A percentile compares a stretch with the other conserved stretches of the same genome.
These are phyloP conservation scores for Colletotrichum scovillei DNA, from an alignment of 2,329 filamentous ascomycete species.

Conservation along the genomic window DNA sequence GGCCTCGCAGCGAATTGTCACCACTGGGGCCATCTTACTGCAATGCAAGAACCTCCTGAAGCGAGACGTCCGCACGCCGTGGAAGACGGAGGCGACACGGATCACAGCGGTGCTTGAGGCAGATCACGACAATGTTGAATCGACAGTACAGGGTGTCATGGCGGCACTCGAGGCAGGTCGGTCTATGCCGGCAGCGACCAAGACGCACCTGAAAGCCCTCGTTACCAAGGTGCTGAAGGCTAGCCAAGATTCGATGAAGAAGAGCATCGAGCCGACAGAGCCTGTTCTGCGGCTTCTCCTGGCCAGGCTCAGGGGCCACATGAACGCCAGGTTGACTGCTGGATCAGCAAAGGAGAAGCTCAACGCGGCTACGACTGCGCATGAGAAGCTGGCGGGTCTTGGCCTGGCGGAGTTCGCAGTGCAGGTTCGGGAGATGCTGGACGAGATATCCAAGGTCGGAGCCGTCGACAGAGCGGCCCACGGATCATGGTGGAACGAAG, in stretches of 20 bases:
- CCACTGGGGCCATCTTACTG: constrained; percentile 78
- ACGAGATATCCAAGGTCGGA: constrained; percentile 73
- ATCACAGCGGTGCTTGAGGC: constrained; percentile 76
- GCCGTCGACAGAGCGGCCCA: constrained; percentile 76
- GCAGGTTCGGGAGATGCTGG: constrained; percentile 75
- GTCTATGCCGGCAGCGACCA: constrained; percentile 73
- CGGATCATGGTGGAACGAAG: constrained; percentile 76
- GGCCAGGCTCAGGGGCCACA: constrained; percentile 73
- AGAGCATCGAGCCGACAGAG: constrained; percentile 59
- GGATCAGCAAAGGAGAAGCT: constrained; percentile 77
- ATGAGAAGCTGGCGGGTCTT: constrained; percentile 75
- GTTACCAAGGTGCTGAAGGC: constrained; percentile 67
- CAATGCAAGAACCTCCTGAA: constrained; percentile 88
- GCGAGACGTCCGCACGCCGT: constrained; percentile 80
- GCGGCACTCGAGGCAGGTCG: constrained; percentile 71
- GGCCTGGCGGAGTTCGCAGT: constrained; percentile 81
- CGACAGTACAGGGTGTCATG: constrained; percentile 70
- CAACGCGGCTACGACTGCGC: constrained; percentile 74
- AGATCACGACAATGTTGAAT: constrained; percentile 60
- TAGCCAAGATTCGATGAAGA: constrained; percentile 56
- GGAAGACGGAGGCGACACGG: constrained; percentile 80
- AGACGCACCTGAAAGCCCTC: constrained; percentile 66
- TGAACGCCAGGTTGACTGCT: constrained; percentile 73
- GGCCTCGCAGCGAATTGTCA: constrained; percentile 69
- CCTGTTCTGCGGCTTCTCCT: constrained; percentile 75